phyloP scores from a whole-genome alignment of 129 eudicot genomes.

The Kitagawia praeruptora region DNA sequence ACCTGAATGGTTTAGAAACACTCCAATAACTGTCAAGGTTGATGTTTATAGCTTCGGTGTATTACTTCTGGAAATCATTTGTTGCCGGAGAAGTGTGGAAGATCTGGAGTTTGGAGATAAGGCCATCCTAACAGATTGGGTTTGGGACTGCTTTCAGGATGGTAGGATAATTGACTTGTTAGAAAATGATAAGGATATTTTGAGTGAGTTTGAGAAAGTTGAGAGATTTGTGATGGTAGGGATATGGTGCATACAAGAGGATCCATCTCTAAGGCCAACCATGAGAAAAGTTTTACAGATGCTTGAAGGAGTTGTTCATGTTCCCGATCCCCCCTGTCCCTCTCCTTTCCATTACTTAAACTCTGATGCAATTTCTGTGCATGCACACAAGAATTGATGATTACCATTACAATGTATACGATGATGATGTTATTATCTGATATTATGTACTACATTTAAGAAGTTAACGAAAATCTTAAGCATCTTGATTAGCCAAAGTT shows the following conservation, averaged over 20 bases:
- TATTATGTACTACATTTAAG: too few species aligned
- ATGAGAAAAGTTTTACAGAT: constrained; percentile 31
- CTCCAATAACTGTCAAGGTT: too few species aligned
- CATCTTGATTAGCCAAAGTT: too few species aligned
- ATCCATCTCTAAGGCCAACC: constrained; percentile 31
- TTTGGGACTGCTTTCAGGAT: neutral
- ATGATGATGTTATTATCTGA: too few species aligned
- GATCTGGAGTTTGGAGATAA: neutral
- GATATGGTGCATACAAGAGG: constrained; percentile 38
- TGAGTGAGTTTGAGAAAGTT: constrained; percentile 3
- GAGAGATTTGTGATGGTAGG: constrained; percentile 28
- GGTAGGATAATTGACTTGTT: neutral
- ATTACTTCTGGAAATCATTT: too few species aligned
- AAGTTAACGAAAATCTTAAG: too few species aligned
- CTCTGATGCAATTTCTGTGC: neutral
- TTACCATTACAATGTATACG: too few species aligned
- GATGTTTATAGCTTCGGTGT: too few species aligned
- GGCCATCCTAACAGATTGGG: neutral
- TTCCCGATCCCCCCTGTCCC: constrained; percentile 29
- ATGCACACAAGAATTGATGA: too few species aligned
- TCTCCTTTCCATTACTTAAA: neutral
- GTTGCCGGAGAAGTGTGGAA: too few species aligned
- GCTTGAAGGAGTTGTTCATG: constrained; percentile 40
- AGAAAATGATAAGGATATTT: neutral
- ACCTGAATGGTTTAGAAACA: too few species aligned